Evolutionary conservation across 2,329 filamentous ascomycete species (phyloP), one percentile per base, ranked within the genome.

Genomic region (Ceratocystiopsis minuta): DNA sequence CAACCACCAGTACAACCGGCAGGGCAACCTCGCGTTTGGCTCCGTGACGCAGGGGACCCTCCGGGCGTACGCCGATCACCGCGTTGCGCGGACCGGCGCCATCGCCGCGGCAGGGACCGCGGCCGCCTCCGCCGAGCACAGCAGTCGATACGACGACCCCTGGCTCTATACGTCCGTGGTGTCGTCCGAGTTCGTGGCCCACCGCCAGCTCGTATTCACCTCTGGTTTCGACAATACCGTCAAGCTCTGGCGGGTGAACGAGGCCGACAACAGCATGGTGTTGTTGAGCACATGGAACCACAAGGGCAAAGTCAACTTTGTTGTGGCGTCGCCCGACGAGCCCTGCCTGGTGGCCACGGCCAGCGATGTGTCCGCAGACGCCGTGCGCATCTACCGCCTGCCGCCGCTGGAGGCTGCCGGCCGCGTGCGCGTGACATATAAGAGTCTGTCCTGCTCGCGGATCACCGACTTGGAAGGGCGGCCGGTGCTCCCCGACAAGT

Each of bases 81-180:
- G 70, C 1, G 68, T 78, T 16, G 55, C 62, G 1, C 65, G 75
- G 2, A 70, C 72, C 0, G 45, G 67, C 0, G 63, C 76, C 0
- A 16, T 33, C 9, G 7, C 15, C 6, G 14, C 16, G 65, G 64
- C 41, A 66, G 66, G 0, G 68, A 65, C 3, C 58, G 65, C 2
- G 68, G 0, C 75, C 77, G 72, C 60, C 66, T 64, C 34, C 3
- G 32, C 24, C 46, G 72, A 65, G 34, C 24, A 28, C 24, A 28
- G 24, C 24, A 28, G 7, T 6, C 24, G 24, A 28, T 10, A 28
- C 24, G 72, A 77, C 46, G 70, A 74, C 39, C 70, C 69, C 0
- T 79, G 74, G 73, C 57, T 78, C 0, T 79, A 75, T 49, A 68
- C 71, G 0, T 77, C 75, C 0, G 73, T 79, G 0, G 73, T 76